These are phyloP conservation scores for Suillus americanus DNA, from an alignment of 768 basidiomycete genomes.

Conservation along the genomic window DNA sequence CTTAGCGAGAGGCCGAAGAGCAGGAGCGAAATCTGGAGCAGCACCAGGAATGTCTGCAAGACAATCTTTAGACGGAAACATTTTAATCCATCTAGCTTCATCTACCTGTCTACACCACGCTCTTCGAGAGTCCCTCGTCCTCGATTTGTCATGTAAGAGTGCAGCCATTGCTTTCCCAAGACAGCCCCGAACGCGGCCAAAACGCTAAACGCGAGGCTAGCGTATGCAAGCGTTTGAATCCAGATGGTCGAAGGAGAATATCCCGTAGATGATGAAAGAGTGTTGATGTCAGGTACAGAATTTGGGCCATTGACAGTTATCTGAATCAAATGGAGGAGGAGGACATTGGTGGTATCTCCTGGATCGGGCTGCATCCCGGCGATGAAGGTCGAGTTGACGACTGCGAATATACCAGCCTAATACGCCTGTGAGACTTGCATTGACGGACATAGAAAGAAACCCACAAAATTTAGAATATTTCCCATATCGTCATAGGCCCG, in stretches of 20 bases:
- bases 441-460: background rate
- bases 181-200: background rate
- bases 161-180: background rate
- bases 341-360: background rate
- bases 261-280: background rate
- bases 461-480: background rate
- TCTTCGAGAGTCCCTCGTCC: conserved; percentile 4
- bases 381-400: background rate
- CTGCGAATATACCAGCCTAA: conserved; percentile 1
- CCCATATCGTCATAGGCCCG: background rate
- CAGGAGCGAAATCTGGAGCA: conserved; percentile 22
- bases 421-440: background rate
- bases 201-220: background rate
- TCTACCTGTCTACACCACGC: conserved; percentile 15
- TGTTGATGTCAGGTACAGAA: background rate
- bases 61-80: conserved; percentile 15
- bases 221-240: background rate
- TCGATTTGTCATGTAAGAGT: background rate
- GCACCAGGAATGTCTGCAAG: conserved; percentile 13
- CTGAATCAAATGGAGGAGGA: background rate
- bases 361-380: background rate
- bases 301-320: background rate
- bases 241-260: background rate
- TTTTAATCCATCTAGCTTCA: conserved; percentile 16
- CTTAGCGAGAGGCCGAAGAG: conserved; percentile 18